Percentiles rank a stretch among this genome's conserved stretches.
Evolutionary conservation across 2,329 filamentous ascomycete genomes (phyloP).

Genomic region (Seiridium unicorne): DNA sequence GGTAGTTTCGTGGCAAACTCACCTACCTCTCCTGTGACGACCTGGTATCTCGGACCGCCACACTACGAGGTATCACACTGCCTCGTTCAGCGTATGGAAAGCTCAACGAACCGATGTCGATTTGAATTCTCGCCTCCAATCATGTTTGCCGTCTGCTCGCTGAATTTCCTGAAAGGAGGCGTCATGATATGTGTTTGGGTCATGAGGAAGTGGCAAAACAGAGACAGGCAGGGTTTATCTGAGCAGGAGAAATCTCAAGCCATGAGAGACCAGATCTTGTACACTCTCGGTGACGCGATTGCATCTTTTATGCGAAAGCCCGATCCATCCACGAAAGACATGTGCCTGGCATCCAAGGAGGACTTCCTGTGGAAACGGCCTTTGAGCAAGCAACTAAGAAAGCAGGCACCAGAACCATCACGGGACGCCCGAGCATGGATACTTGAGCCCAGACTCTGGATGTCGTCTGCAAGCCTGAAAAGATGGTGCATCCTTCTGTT

Average conservation of each 20-base stretch:
- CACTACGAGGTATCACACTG: slow-evolving; percentile 21
- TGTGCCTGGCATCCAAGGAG: slow-evolving; percentile 21
- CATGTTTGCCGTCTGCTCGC: slow-evolving; percentile 13
- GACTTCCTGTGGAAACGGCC: slow-evolving; percentile 10
- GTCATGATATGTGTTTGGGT: slow-evolving; percentile 18
- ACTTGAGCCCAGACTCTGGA: slow-evolving; percentile 7
- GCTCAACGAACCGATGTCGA: slow-evolving; percentile 12
- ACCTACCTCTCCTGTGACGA: slow-evolving; percentile 12
- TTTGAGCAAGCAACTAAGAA: slow-evolving; percentile 7
- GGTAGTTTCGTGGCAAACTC: neutral
- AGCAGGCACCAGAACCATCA: slow-evolving; percentile 1
- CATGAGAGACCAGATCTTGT: slow-evolving; percentile 9
- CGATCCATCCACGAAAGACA: slow-evolving; percentile 19
- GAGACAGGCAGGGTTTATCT: neutral
- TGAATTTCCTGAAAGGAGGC: slow-evolving; percentile 20
- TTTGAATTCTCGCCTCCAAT: slow-evolving; percentile 22
- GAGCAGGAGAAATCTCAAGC: neutral
- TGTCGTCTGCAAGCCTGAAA: slow-evolving; percentile 9
- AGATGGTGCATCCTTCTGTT: slow-evolving; percentile 12
- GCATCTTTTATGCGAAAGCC: slow-evolving; percentile 22
- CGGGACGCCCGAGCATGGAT: slow-evolving; percentile 8
- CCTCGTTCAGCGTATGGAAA: slow-evolving; percentile 17
- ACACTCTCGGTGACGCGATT: slow-evolving; percentile 27
- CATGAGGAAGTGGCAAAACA: slow-evolving; percentile 10
- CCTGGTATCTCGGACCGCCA: slow-evolving; percentile 17